phyloP scores from a whole-genome alignment of 2,329 filamentous ascomycete genomes.

The Davidsoniella virescens region DNA sequence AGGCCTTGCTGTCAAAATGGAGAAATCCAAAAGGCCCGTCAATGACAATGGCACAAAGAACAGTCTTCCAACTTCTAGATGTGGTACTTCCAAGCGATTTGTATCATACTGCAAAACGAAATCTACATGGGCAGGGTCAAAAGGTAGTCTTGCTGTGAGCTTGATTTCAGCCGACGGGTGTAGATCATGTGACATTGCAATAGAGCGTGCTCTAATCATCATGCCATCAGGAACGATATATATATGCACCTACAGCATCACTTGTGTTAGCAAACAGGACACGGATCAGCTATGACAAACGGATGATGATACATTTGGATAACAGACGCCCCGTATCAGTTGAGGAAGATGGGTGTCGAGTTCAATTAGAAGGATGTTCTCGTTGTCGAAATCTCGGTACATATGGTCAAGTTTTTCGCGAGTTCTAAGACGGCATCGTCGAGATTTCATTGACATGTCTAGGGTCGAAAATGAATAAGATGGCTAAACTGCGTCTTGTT shows the following conservation, averaged over 20 bases:
- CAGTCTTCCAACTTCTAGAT: slow-evolving; percentile 11
- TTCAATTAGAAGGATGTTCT: slow-evolving; percentile 7
- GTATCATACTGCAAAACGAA: slow-evolving; percentile 9
- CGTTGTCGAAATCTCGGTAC: slow-evolving; percentile 7
- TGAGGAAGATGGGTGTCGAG: slow-evolving; percentile 9
- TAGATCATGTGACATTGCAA: slow-evolving; percentile 7
- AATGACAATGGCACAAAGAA: slow-evolving; percentile 9
- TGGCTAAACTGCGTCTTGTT: too few relatives aligned
- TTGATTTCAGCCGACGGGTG: slow-evolving; percentile 5
- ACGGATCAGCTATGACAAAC: too few relatives aligned
- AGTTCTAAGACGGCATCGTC: not conserved
- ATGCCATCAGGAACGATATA: slow-evolving; percentile 9
- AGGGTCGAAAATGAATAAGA: too few relatives aligned
- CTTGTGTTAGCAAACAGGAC: too few relatives aligned
- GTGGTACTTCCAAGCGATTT: slow-evolving; percentile 6
- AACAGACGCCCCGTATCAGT: slow-evolving; percentile 9
- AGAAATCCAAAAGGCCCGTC: not conserved
- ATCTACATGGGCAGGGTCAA: not conserved
- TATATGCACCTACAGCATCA: slow-evolving; percentile 1
- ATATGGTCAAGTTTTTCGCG: slow-evolving; percentile 3
- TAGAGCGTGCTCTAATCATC: slow-evolving; percentile 2
- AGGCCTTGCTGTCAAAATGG: not conserved
- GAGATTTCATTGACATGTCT: too few relatives aligned
- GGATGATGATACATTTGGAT: slow-evolving; percentile 6
- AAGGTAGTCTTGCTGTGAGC: not conserved